Evolutionary conservation across 164 flowering plant genomes (phyloP), one percentile per base, ranked within the genome.

Genomic region (Euptelea pleiosperma): DNA sequence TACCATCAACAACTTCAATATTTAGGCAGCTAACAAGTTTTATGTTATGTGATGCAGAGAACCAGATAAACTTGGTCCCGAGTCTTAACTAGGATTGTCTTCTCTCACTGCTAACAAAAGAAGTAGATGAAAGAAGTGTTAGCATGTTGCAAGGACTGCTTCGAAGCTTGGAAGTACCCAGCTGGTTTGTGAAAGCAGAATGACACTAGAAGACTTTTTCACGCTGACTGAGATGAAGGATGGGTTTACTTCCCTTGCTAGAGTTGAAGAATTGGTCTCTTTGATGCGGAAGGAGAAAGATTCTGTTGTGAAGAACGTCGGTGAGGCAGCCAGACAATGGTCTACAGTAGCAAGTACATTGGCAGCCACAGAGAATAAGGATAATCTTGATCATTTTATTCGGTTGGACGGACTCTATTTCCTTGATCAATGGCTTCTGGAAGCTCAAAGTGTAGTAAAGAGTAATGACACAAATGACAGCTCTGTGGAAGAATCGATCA

Each of bases 181-280:
- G 18, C 18, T 65, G 50, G 64, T 57, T 28, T 73, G 25, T 77
- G 62, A 77, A 57, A 9, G 58, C 71, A 77, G 48, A 43, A 89
- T 89, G 97, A 75, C 83, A 9, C 82, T 87, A 0, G 96, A 87
- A 63, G 89, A 87, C 65, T 90, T 90, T 70, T 82, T 93, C 68
- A 86, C 91, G 60, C 72, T 79, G 60, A 66, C 87, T 68, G 96
- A 93, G 79, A 81, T 84, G 79, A 87, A 81, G 68, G 87, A 83
- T 75, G 98, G 97, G 67, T 81, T 93, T 25, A 67, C 85, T 15
- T 68, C 77, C 67, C 83, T 78, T 52, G 72, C 78, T 46, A 83
- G 91, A 59, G 91, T 93, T 58, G 85, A 79, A 58, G 97, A 93
- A 69, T 71, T 87, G 69, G 66, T 93, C 6, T 22, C 65, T 60